A percentile compares a stretch with the other conserved stretches of the same genome.
Evolutionary conservation across 2,329 filamentous ascomycete genomes (phyloP).

Genomic region (Pleurostoma richardsiae): DNA sequence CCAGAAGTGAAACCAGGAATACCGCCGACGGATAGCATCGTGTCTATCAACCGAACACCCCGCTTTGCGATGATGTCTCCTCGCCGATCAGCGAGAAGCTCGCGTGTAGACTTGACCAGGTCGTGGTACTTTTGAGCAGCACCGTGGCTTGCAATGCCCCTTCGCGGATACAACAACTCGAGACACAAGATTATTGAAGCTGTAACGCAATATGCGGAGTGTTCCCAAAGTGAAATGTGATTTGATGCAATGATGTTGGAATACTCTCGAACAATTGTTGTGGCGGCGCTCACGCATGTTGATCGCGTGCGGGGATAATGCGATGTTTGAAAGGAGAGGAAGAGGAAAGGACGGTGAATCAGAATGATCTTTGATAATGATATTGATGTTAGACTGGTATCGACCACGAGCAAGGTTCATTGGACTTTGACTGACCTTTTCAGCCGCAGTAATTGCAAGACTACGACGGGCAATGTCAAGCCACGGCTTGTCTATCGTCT

Average conservation of each 20-base stretch:
- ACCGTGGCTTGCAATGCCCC: neutral
- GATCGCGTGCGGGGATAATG: neutral
- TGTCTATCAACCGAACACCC: neutral
- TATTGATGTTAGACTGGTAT: neutral
- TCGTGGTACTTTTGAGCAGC: neutral
- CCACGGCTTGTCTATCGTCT: neutral
- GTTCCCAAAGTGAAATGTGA: neutral
- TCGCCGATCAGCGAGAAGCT: neutral
- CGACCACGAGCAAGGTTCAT: neutral
- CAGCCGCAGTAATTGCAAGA: neutral
- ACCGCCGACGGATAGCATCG: neutral
- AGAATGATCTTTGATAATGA: neutral
- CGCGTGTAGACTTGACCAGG: neutral
- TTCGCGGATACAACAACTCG: neutral
- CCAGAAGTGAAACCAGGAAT: neutral
- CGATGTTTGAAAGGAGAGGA: neutral
- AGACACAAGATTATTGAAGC: neutral
- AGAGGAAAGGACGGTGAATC: neutral
- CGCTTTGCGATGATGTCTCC: neutral
- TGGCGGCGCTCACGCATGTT: neutral
- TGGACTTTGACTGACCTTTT: neutral
- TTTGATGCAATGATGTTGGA: neutral
- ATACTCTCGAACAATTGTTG: neutral
- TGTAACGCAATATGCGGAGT: neutral
- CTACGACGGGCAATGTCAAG: neutral